Percentiles rank a stretch among this genome's conserved stretches.
Conservation (phyloP, 176 grass and related monocot species). For the Carex kokanica region DNA sequence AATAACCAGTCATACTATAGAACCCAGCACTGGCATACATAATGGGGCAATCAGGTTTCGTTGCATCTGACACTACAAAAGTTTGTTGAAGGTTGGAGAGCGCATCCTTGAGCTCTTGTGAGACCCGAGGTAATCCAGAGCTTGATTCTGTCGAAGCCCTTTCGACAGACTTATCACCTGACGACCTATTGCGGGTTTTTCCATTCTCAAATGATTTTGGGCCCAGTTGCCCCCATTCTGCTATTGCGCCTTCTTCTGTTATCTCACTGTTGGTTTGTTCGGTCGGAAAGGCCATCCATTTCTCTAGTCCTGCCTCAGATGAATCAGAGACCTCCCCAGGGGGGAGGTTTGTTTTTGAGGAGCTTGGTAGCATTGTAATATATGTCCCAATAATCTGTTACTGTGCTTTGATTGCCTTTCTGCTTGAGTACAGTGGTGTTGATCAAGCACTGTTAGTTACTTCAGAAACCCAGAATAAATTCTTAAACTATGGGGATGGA, state of each 20-base stretch:
- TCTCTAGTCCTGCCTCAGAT: slow-evolving; percentile 20
- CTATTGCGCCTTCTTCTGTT: slow-evolving; percentile 24
- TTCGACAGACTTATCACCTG: slow-evolving; percentile 31
- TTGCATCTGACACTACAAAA: slow-evolving; percentile 55
- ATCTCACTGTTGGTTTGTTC: slow-evolving; percentile 28
- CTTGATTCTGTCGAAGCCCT: slow-evolving; percentile 37
- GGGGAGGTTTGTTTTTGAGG: slow-evolving; percentile 12
- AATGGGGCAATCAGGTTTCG: slow-evolving; percentile 47
- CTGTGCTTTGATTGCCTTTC: background rate
- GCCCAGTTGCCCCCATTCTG: background rate
- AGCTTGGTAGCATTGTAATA: slow-evolving; percentile 35
- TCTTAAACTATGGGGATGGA: background rate
- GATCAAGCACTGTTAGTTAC: background rate
- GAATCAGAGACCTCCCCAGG: background rate
- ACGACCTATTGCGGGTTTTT: slow-evolving; percentile 8
- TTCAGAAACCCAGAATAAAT: background rate
- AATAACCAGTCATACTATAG: slow-evolving; percentile 52
- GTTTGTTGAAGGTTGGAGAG: slow-evolving; percentile 47
- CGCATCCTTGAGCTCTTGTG: slow-evolving; percentile 53
- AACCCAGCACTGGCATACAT: slow-evolving; percentile 52
- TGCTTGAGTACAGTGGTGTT: background rate
- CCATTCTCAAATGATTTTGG: background rate
- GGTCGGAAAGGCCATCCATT: slow-evolving; percentile 50
- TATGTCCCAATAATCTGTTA: background rate
- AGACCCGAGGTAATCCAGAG: slow-evolving; percentile 34